phyloP scores from a whole-genome alignment of 225 moss, liverwort and hornwort genomes.

The Pseudisothecium myosuroides region DNA sequence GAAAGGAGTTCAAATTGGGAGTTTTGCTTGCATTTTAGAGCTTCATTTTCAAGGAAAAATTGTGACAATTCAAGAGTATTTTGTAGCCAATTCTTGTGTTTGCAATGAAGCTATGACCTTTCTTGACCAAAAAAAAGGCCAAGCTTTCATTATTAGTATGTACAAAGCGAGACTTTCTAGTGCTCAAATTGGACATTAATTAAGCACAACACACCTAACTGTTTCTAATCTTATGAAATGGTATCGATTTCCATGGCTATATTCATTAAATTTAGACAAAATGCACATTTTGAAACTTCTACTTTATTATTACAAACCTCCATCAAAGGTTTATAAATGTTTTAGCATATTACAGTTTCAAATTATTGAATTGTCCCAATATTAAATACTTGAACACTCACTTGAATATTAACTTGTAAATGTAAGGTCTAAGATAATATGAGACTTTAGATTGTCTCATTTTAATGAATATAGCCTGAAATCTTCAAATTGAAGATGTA shows the following conservation, averaged over 20 bases:
- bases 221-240: background rate
- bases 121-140: background rate
- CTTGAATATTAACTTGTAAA: background rate
- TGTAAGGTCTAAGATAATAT: background rate
- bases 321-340: background rate
- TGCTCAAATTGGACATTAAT: background rate
- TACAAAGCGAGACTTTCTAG: accelerated
- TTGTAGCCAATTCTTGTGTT: background rate
- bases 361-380: background rate
- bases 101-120: background rate
- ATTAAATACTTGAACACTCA: background rate
- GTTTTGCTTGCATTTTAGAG: background rate
- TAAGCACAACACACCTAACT: accelerated
- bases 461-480: background rate
- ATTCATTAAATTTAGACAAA: background rate
- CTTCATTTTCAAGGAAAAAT: background rate
- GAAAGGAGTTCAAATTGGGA: background rate
- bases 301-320: accelerated
- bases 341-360: background rate
- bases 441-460: background rate
- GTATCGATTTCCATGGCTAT: accelerated
- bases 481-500: background rate
- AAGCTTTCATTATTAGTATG: background rate
- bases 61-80: too few species aligned
- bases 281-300: background rate